These are phyloP conservation scores for Musa acuminata DNA, from an alignment of 176 grass and related monocot species.

Conservation along the genomic window DNA sequence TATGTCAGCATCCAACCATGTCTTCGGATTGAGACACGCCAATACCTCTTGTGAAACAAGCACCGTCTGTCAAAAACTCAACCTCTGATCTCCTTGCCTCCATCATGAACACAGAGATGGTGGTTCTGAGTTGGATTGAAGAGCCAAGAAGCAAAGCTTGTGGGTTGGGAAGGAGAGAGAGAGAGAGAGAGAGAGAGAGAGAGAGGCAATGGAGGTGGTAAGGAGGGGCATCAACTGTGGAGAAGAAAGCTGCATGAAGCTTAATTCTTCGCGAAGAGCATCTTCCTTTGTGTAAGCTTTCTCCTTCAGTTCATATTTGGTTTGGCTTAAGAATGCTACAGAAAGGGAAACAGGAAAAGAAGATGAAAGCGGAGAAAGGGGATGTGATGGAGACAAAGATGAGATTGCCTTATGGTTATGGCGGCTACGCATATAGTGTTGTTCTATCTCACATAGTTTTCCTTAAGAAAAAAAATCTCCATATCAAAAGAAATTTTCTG, in stretches of 20 bases:
- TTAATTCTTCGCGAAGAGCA: not conserved
- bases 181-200: not conserved
- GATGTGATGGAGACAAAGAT: not conserved
- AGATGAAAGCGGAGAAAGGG: not conserved
- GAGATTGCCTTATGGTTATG: not conserved
- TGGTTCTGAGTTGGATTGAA: not conserved
- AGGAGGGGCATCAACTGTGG: not conserved
- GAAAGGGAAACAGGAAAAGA: not conserved
- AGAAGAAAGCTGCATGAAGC: not conserved
- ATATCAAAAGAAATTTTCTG: too few relatives aligned
- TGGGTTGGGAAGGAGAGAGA: not conserved
- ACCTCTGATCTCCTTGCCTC: not conserved
- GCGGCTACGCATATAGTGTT: too few relatives aligned
- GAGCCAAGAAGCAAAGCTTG: not conserved
- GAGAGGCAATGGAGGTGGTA: not conserved
- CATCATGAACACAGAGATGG: not conserved
- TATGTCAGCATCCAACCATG: conserved; percentile 5
- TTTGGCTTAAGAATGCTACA: not conserved
- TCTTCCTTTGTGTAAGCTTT: not conserved
- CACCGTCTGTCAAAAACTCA: not conserved
- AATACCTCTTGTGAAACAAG: conserved; percentile 4
- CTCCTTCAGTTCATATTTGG: conserved; percentile 1
- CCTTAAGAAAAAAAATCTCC: not conserved
- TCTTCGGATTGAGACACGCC: conserved; percentile 11
- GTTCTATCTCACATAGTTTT: not conserved